Conservation (phyloP, 83 land plant genomes). For the Diphasiastrum complanatum region DNA sequence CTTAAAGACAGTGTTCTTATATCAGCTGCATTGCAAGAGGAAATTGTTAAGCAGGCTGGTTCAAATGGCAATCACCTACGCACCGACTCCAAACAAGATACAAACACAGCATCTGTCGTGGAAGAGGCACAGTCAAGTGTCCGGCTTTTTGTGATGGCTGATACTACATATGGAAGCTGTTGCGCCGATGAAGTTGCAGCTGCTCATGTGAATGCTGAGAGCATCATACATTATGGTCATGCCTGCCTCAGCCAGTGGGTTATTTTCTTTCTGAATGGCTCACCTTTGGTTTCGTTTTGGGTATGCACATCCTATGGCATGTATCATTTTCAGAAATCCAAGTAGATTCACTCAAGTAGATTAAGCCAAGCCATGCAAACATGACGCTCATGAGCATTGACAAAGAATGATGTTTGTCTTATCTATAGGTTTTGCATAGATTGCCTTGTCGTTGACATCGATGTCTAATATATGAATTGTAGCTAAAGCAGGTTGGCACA, state of each 20-base stretch:
- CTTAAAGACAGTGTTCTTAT: slow-evolving; percentile 51
- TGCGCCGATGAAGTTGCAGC: slow-evolving; percentile 97
- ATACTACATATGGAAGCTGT: slow-evolving; percentile 88
- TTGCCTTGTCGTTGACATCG: no score
- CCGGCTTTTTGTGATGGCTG: slow-evolving; percentile 79
- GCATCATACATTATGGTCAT: slow-evolving; percentile 88
- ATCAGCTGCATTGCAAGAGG: slow-evolving; percentile 40
- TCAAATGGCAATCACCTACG: background rate
- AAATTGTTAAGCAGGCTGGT: slow-evolving; percentile 21
- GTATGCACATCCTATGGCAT: no score
- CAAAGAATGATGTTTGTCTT: no score
- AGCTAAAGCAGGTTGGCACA: no score
- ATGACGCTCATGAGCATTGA: no score
- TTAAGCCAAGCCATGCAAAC: no score
- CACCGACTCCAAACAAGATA: background rate
- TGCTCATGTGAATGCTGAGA: slow-evolving; percentile 73
- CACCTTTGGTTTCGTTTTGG: no score
- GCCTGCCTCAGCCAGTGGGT: slow-evolving; percentile 89
- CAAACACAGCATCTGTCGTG: background rate
- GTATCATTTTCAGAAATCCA: background rate
- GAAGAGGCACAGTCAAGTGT: slow-evolving; percentile 23
- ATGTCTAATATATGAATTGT: no score
- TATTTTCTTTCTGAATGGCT: background rate
- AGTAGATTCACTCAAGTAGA: background rate
- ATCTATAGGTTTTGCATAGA: no score